Evolutionary conservation across 495 filamentous ascomycete species (phyloP).

Genomic region (Xanthoparmelia taractica): DNA sequence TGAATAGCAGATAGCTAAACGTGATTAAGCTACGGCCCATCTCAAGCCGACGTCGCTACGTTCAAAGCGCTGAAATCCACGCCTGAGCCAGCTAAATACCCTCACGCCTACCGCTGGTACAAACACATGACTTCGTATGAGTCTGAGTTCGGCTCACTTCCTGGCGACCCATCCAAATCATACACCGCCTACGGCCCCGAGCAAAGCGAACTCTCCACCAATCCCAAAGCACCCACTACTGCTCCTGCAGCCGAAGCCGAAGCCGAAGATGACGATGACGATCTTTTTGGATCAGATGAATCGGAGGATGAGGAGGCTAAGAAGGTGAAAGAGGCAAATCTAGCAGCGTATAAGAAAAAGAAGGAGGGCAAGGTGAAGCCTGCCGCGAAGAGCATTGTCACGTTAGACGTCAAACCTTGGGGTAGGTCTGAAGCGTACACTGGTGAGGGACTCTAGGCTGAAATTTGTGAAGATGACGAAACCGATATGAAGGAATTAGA

Average conservation of each 20-base stretch:
- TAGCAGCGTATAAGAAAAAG: slow-evolving; percentile 94
- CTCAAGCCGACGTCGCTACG: slow-evolving; percentile 90
- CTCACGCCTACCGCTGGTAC: slow-evolving; percentile 94
- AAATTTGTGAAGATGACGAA: slow-evolving; percentile 65
- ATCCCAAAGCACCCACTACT: slow-evolving; percentile 80
- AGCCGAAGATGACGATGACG: slow-evolving; percentile 67
- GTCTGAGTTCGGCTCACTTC: slow-evolving; percentile 81
- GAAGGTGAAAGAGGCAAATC: slow-evolving; percentile 71
- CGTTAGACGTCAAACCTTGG: slow-evolving; percentile 96
- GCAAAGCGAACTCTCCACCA: slow-evolving; percentile 55
- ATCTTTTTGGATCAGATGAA: slow-evolving; percentile 84
- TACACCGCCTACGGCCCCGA: slow-evolving; percentile 92
- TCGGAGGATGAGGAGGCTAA: slow-evolving; percentile 80
- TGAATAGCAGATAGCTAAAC: slow-evolving; percentile 29
- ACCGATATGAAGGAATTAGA: slow-evolving; percentile 81
- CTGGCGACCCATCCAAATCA: slow-evolving; percentile 81
- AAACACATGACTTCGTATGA: slow-evolving; percentile 92
- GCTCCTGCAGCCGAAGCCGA: slow-evolving; percentile 52
- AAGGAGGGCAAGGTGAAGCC: slow-evolving; percentile 88
- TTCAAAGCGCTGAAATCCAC: slow-evolving; percentile 78
- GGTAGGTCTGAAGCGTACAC: slow-evolving; percentile 51
- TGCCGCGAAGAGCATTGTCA: slow-evolving; percentile 91
- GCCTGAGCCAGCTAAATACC: slow-evolving; percentile 78
- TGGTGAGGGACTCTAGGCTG: slow-evolving; percentile 23
- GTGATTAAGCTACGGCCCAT: slow-evolving; percentile 60